Evolutionary conservation across 2,329 filamentous ascomycete species (phyloP), one percentile per base, ranked within the genome.

Genomic region (Colletotrichum melonis): DNA sequence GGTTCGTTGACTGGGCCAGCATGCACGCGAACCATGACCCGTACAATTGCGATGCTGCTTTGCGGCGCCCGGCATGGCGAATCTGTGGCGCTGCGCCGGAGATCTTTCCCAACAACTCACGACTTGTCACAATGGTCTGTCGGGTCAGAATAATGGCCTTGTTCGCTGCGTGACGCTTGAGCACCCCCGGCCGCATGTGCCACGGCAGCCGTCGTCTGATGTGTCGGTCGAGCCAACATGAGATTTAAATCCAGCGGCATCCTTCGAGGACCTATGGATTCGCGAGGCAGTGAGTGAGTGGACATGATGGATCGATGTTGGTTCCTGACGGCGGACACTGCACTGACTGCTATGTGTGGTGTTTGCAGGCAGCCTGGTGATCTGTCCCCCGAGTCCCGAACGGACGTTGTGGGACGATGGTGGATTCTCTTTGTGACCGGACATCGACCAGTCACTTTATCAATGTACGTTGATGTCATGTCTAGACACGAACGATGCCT

Each of bases 181-280:
- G 59, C 32, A 59, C 26, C 49, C 32, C 32, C 38, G 38, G 38
- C 38, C 49, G 49, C 16, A 14, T 16, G 32, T 60, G 22, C 32
- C 62, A 32, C 30, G 28, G 28, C 64, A 60, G 64, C 24, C 49
- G 66, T 73, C 70, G 70, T 73, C 66, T 26, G 66, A 70, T 73
- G 56, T 26, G 58, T n/a, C 24, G 46, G 38, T 62, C 5, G 49
- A 28, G 28, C 19, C 46, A 63, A 26, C 49, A 62, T 62, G 32
- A 52, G 35, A 49, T 66, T 64, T 52, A n/a, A n/a, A 16, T 19
- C 24, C 38, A n/a, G 14, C 38, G 62, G 30, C 46, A 32, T 24
- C 46, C 42, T 28, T 30, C 42, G 14, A 24, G 6, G 9, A 22
- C n/a, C 54, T 60, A 14, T 54, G 38, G 16, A 42, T 42, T 49